Evolutionary conservation across 2,329 filamentous ascomycete genomes (phyloP), one percentile per base, ranked within the genome.

Genomic region (Eutypa lata): DNA sequence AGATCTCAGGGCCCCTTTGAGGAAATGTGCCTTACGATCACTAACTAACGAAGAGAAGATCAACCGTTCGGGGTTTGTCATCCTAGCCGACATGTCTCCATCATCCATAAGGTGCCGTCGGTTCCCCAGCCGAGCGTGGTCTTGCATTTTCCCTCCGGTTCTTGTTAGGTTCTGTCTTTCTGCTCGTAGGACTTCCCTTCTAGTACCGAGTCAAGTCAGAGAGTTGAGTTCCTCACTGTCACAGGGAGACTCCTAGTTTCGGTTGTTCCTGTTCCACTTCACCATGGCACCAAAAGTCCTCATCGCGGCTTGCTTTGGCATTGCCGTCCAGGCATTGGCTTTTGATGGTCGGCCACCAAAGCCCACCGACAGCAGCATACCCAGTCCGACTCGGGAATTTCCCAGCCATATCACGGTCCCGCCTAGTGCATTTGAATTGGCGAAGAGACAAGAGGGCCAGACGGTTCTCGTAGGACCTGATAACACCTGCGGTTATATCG

Each of bases 401-500:
- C 75, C 77, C 4, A 45, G 22, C 21, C 62, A 63, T 54, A 76
- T 78, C 26, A 80, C 77, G 8, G 43, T 64, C 31, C 70, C 71
- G 7, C 73, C 76, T 3, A 63, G 56, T 13, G 50, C 70, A 26
- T 61, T 65, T n/a, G 68, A 71, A 18, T 59, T 73, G 13, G 63
- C 65, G 31, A 68, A 60, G 59, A 68, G 65, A 52, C 63, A 65
- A 47, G 57, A 55, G n/a, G 64, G 55, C n/a, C 53, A 65, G 18
- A 74, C 69, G 0, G 68, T 75, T 26, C 67, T 78, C n/a, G 61
- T 76, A 50, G 78, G 71, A 11, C 73, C 75, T 1, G 76, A 80
- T 59, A 77, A 77, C 54, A 79, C 75, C 0, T 81, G 79, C 53
- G 79, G 78, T 56, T 81, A 71, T 60, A 63, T 81, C 38, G 69